These are phyloP conservation scores for Tuber magnatum DNA, from an alignment of 495 filamentous ascomycete species.

Conservation along the genomic window DNA sequence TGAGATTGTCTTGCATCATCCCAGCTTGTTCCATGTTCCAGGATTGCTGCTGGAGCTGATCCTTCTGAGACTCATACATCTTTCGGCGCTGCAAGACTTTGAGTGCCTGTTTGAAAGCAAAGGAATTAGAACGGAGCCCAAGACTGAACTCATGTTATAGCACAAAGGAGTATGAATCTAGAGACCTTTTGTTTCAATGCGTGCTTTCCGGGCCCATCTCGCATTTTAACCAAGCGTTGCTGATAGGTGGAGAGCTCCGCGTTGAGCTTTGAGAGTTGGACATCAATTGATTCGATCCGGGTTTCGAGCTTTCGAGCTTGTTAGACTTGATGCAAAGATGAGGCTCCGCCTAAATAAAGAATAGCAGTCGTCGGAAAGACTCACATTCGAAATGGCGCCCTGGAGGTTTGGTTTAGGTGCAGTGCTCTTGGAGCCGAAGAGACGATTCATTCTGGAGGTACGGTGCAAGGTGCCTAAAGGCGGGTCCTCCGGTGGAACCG, in stretches of 20 bases:
- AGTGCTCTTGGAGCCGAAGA: conserved; percentile 84
- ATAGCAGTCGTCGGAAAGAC: conserved; percentile 18
- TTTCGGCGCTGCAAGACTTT: conserved; percentile 95
- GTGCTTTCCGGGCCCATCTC: conserved; percentile 88
- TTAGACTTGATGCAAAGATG: conserved; percentile 10
- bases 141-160: neutral
- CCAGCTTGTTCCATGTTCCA: conserved; percentile 99
- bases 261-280: conserved; percentile 87
- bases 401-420: conserved; percentile 86
- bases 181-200: conserved; percentile 74
- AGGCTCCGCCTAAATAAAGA: neutral
- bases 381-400: conserved; percentile 75
- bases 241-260: conserved; percentile 86
- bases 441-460: conserved; percentile 67
- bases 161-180: neutral
- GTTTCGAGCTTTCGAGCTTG: conserved; percentile 58
- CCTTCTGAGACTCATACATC: conserved; percentile 87
- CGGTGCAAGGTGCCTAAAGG: too few relatives aligned
- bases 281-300: conserved; percentile 82
- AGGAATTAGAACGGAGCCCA: neutral
- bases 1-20: conserved; percentile 98
- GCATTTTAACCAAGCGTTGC: conserved; percentile 81
- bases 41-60: conserved; percentile 87
- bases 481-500: too few relatives aligned
- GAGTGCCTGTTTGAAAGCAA: conserved; percentile 51